Evolutionary conservation across 2,329 filamentous ascomycete genomes (phyloP), one percentile per base, ranked within the genome.

Genomic region (Alternaria ventricosa): DNA sequence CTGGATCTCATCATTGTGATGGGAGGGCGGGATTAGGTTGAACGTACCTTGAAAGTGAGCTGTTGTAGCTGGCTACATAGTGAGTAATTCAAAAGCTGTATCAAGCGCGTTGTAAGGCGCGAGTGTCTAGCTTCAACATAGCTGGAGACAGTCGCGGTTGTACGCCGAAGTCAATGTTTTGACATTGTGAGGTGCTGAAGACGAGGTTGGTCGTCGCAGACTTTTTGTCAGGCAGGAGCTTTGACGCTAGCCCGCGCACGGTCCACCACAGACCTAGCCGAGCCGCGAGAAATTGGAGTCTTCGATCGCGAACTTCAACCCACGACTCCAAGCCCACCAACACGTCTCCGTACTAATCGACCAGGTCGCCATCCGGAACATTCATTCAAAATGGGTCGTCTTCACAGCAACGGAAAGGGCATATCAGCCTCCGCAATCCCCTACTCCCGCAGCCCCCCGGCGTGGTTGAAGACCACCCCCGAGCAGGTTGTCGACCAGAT

Each of bases 321-420:
- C 64, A 60, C 64, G 61, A 63, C n/a, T n/a, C n/a, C 57, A 55
- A 71, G 67, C 65, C 71, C 61, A 66, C 54, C 66, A 67, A 8
- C 68, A 68, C 68, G 66, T 57, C 67, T 62, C 64, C 70, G 67
- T 71, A 73, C 71, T 69, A 71, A 71, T 65, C 65, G 65, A 73
- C 67, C 60, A 69, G 63, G 55, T 70, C 67, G 44, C 60, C 66
- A 63, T 64, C 63, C 68, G 58, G 64, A 62, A 67, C 64, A 69
- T 63, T 71, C 66, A 57, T 78, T 74, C 84, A 92, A 85, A 76
- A 97, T 97, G 93, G 93, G 94, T 91, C 91, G 95, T 89, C 91
- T 98, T 91, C 96, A 99, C 91, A 92, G 89, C 89, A 97, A 97
- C 82, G 95, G 96, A 88, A 98, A 98, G 93, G 96, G 96, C 86